These are phyloP conservation scores for Nectriaceae sp. DNA, from an alignment of 2,329 filamentous ascomycete genomes.

Conservation along the genomic window DNA sequence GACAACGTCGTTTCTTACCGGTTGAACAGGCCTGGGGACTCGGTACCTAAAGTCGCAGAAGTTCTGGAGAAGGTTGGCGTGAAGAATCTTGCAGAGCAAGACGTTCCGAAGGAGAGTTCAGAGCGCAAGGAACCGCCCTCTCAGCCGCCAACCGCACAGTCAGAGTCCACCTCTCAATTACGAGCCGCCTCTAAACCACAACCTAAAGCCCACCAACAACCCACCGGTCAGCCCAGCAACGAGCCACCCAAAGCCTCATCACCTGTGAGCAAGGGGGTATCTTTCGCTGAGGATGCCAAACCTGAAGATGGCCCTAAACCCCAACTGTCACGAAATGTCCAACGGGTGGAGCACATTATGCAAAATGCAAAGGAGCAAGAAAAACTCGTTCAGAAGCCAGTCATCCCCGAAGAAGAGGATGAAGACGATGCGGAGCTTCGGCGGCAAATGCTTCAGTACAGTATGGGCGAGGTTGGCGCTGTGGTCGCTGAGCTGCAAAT, in stretches of 20 bases:
- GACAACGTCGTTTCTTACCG: constrained; percentile 76
- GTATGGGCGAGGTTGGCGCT: constrained; percentile 82
- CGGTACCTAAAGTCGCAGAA: constrained; percentile 68
- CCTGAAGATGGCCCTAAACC: constrained; percentile 38
- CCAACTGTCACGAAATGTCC: constrained; percentile 42
- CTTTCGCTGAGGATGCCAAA: constrained; percentile 64
- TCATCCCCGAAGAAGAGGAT: constrained; percentile 74
- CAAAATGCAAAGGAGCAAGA: constrained; percentile 58
- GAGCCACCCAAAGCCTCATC: constrained; percentile 2
- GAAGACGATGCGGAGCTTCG: constrained; percentile 79
- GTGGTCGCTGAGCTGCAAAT: constrained; percentile 91
- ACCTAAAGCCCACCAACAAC: constrained; percentile 2
- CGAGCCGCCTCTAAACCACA: constrained; percentile 1
- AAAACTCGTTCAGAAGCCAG: constrained; percentile 41
- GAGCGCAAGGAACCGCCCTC: constrained; percentile 2
- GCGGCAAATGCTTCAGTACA: constrained; percentile 88
- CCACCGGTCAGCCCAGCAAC: constrained; percentile 4
- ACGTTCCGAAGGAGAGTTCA: constrained; percentile 2
- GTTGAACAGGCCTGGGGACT: constrained; percentile 67
- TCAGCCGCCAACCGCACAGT: not conserved
- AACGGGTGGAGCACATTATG: constrained; percentile 58
- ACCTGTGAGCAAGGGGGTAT: constrained; percentile 57
- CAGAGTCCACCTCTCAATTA: constrained; percentile 1
- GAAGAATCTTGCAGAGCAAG: constrained; percentile 41
- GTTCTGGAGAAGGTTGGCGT: constrained; percentile 77